Evolutionary conservation across 2,329 filamentous ascomycete species (phyloP).

Genomic region (Aspergillus nomiae): DNA sequence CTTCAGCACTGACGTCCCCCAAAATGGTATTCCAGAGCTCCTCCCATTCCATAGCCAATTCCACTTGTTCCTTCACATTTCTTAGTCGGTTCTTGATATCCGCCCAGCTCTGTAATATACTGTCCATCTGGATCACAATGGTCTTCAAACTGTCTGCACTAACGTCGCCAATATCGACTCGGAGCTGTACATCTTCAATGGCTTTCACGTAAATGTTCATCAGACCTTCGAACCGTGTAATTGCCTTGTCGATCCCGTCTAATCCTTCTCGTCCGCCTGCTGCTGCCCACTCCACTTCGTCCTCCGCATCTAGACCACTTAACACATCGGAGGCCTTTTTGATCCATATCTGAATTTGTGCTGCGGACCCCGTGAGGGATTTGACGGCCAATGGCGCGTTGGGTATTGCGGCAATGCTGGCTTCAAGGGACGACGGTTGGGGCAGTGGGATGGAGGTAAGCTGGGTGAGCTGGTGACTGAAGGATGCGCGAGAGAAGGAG

Average conservation of each 20-base stretch:
- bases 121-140: conserved; percentile 87
- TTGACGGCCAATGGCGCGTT: conserved; percentile 81
- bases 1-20: conserved; percentile 88
- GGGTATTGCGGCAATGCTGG: conserved; percentile 79
- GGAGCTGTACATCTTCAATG: conserved; percentile 86
- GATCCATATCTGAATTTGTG: conserved; percentile 94
- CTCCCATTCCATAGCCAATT: conserved; percentile 98
- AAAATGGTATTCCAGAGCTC: conserved; percentile 93
- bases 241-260: conserved; percentile 65
- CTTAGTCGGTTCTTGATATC: conserved; percentile 77
- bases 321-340: conserved; percentile 88
- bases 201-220: conserved; percentile 91
- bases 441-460: conserved; percentile 88
- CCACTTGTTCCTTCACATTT: conserved; percentile 83
- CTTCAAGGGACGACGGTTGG: conserved; percentile 78
- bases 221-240: conserved; percentile 80
- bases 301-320: conserved; percentile 84
- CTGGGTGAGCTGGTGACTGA: conserved; percentile 89
- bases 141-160: conserved; percentile 69
- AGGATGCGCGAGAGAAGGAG: conserved; percentile 87
- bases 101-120: conserved; percentile 80
- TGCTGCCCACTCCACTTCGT: conserved; percentile 95
- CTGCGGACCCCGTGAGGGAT: conserved; percentile 81
- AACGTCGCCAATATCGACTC: conserved; percentile 73
- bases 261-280: conserved; percentile 69